phyloP scores from a whole-genome alignment of 2,329 filamentous ascomycete species.

The Aspergillus brunneoviolaceus region DNA sequence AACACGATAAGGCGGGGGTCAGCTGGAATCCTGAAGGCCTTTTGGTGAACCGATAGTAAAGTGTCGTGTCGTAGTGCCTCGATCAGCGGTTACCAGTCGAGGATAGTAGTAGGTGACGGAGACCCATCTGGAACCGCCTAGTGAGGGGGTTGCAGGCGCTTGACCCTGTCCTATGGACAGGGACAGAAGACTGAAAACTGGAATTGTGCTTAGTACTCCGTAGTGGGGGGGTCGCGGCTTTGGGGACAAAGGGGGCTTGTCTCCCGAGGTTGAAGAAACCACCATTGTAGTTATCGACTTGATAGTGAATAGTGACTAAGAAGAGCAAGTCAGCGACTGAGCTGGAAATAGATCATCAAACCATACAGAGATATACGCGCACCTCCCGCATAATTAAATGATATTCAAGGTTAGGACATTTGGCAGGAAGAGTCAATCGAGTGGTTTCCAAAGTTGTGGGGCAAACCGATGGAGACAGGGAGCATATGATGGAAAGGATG shows the following conservation, averaged over 20 bases:
- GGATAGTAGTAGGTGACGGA: background rate
- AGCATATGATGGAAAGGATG: background rate
- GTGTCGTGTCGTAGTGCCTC: background rate
- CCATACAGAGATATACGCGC: background rate
- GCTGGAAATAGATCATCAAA: too few relatives aligned
- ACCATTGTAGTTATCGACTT: background rate
- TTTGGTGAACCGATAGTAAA: background rate
- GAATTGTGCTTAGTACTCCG: background rate
- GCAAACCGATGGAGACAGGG: too few relatives aligned
- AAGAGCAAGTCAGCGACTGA: background rate
- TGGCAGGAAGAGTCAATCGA: background rate
- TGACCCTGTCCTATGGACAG: conserved; percentile 8
- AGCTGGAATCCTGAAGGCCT: background rate
- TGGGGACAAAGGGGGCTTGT: background rate
- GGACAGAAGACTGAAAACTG: background rate
- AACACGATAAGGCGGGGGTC: background rate
- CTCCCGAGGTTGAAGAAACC: background rate
- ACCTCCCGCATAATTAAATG: background rate
- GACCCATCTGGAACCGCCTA: background rate
- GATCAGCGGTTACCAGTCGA: background rate
- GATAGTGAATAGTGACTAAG: background rate
- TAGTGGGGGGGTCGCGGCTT: background rate
- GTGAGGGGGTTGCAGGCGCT: conserved; percentile 3
- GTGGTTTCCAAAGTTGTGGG: too few relatives aligned
- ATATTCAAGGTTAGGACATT: background rate